A percentile compares a stretch with the other conserved stretches of the same genome.
These are phyloP conservation scores for Leucosporidium yakuticum DNA, from an alignment of 768 basidiomycete species.

Conservation along the genomic window DNA sequence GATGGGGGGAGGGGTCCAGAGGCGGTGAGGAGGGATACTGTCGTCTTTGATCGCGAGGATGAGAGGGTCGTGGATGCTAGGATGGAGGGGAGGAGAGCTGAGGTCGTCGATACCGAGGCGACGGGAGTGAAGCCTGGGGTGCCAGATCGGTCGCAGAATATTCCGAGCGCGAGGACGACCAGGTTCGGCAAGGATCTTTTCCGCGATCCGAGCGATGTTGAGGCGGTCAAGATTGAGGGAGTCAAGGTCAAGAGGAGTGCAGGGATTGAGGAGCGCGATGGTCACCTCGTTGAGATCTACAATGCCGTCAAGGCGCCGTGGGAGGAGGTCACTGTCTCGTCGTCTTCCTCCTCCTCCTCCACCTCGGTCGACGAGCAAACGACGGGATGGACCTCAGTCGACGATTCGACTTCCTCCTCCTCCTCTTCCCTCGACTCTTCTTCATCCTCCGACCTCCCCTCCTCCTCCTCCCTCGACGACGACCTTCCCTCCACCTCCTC, in stretches of 20 bases:
- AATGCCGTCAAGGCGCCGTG: conserved; percentile 10
- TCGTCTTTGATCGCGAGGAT: neutral
- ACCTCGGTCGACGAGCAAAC: neutral
- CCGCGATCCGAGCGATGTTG: conserved; percentile 30
- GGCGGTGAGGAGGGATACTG: conserved; percentile 46
- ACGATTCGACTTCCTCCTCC: conserved; percentile 2
- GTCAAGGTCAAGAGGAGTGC: conserved; percentile 1
- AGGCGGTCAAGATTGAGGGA: conserved; percentile 10
- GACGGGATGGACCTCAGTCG: neutral
- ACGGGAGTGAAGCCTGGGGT: conserved; percentile 22
- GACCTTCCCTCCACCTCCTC: neutral
- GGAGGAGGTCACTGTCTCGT: neutral
- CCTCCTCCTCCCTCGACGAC: neutral
- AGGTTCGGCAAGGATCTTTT: conserved; percentile 34
- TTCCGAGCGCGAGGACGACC: conserved; percentile 30
- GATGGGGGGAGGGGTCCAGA: conserved; percentile 39
- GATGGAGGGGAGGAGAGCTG: conserved; percentile 38
- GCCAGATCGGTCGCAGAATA: conserved; percentile 10
- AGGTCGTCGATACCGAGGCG: conserved; percentile 53
- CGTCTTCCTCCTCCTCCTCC: neutral
- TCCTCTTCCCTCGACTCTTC: conserved; percentile 12
- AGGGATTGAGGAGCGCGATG: conserved; percentile 7
- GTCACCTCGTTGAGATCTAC: conserved; percentile 25
- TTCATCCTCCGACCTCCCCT: neutral
- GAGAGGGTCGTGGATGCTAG: conserved; percentile 52